Conservation (phyloP, 345 rosid species). For the Rubroshorea leprosula region DNA sequence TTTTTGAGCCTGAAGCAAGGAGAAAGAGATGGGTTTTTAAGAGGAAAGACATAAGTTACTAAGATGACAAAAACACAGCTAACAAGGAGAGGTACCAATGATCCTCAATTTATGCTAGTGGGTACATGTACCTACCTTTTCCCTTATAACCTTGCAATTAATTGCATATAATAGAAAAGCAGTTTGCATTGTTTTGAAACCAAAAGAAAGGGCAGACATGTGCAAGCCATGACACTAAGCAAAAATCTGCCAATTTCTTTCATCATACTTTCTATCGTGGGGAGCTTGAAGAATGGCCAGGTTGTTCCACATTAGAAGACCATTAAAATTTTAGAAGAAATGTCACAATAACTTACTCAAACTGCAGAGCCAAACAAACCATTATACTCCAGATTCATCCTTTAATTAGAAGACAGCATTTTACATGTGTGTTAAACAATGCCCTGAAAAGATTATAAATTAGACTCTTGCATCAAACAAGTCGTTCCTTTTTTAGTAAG, state of each 20-base stretch:
- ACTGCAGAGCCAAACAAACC: neutral
- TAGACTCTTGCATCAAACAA: neutral
- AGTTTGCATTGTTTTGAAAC: too few relatives aligned
- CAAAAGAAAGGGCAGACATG: too few relatives aligned
- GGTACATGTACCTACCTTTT: too few relatives aligned
- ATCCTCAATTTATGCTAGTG: too few relatives aligned
- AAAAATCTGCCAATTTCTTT: too few relatives aligned
- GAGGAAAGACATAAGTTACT: constrained; percentile 12
- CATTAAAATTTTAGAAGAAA: neutral
- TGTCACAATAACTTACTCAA: neutral
- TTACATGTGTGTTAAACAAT: neutral
- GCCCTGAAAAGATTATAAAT: neutral
- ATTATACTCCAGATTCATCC: neutral
- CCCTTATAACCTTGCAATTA: too few relatives aligned
- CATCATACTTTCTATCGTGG: neutral
- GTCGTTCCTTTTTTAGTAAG: neutral
- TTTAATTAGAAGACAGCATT: too few relatives aligned
- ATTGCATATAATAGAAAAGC: too few relatives aligned
- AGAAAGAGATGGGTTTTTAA: neutral
- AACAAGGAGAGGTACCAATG: neutral
- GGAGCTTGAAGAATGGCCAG: neutral
- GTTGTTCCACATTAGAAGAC: neutral
- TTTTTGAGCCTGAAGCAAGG: constrained; percentile 45
- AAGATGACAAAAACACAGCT: neutral
- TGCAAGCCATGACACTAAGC: too few relatives aligned